Base-by-base conservation (phyloP, 345 rosid genomes). In the Tarenaya hassleriana region DNA sequence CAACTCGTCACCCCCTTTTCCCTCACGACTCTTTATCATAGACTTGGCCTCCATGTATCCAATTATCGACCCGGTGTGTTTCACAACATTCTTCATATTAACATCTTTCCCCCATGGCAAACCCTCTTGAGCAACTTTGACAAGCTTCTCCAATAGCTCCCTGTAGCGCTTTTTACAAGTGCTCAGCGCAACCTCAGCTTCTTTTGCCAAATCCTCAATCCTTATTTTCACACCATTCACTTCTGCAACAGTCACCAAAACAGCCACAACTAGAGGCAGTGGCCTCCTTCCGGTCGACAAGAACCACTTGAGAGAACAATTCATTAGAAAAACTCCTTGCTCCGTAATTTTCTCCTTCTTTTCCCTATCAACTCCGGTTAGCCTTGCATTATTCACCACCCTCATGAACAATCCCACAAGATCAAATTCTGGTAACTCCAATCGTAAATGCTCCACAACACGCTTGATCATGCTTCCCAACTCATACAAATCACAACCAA, bases 61-160 rank as follows among this genome's bases (percentile, higher is more conserved):
- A 41, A 91, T 68, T 48, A 84, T 70, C 54, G 64, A 46, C 0
- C 73, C 75, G 0, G 82, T 85, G 70, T 80, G 78, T 59, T 73
- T 80, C 56, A 78, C 49, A 45, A 82, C 67, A 68, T 87, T 90
- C 73, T 84, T 84, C 49, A 76, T 64, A 0, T 73, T 71, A n/a
- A 87, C 71, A 59, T 87, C 82, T 63, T 80, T 75, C 12, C 85
- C 92, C 95, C 95, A 87, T 2, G 96, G 98, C 75, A 91, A 79
- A 4, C 58, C 14, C 52, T 62, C 85, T 35, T 72, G 71, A 0
- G 92, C 82, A 18, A 72, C 87, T 51, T 78, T 67, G 71, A 87
- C 95, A 16, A 82, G 83, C 19, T 61, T 70, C 69, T 67, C 80
- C 43, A 69, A 52, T 27, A 87, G 54, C 77, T 87, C 98, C 62